Conservation (phyloP, 1,284 basidiomycete species). For the Tylopilus sp. region DNA sequence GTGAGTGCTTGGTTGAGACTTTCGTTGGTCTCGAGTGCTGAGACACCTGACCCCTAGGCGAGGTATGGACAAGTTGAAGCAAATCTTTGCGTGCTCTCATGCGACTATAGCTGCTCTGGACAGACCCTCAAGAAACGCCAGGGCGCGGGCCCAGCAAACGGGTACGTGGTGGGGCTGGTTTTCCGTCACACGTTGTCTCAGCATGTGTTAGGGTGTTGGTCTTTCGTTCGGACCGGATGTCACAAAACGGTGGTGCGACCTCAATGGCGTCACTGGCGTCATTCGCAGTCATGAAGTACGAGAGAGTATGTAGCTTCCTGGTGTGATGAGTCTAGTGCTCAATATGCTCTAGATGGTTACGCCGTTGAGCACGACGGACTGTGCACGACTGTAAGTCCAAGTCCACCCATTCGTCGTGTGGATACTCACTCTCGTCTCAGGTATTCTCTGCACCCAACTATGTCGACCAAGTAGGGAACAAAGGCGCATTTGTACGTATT, state of each 20-base stretch:
- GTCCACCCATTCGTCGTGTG: not conserved
- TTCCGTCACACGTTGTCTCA: constrained; percentile 10
- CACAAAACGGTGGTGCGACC: constrained; percentile 81
- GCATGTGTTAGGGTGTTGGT: constrained; percentile 72
- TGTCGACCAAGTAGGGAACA: constrained; percentile 77
- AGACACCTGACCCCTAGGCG: constrained; percentile 38
- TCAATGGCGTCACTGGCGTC: constrained; percentile 84
- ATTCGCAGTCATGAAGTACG: constrained; percentile 97
- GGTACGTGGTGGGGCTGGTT: constrained; percentile 40
- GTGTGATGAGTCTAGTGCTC: not conserved
- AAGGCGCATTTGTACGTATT: constrained; percentile 69
- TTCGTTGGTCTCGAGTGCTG: constrained; percentile 7
- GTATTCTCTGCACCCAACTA: constrained; percentile 84
- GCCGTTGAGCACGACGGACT: constrained; percentile 85
- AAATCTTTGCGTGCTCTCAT: constrained; percentile 8
- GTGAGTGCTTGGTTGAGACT: constrained; percentile 42
- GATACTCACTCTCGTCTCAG: constrained; percentile 34
- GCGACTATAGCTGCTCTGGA: constrained; percentile 68
- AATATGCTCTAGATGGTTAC: constrained; percentile 61
- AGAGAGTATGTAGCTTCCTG: constrained; percentile 54
- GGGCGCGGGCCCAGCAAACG: constrained; percentile 98
- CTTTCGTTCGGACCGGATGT: constrained; percentile 95
- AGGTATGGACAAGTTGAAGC: constrained; percentile 39
- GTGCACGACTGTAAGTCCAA: constrained; percentile 69
- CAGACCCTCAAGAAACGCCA: constrained; percentile 85